A percentile compares a stretch with the other conserved stretches of the same genome.
These are phyloP conservation scores for Ganoderma multipileum DNA, from an alignment of 1,284 basidiomycete species.

Conservation along the genomic window DNA sequence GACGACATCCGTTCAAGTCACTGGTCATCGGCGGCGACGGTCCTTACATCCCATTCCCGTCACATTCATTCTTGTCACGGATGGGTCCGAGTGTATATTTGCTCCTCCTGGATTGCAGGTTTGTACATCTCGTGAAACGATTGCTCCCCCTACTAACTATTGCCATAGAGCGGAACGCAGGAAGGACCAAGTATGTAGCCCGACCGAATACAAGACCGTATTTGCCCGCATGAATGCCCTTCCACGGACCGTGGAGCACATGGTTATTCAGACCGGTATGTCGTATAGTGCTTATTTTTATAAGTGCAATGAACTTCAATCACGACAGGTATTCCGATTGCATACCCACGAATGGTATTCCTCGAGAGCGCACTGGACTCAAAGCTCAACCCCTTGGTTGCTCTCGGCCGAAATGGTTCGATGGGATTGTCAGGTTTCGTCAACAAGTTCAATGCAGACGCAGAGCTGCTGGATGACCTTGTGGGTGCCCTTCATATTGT, in stretches of 20 bases:
- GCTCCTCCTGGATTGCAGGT: conserved; percentile 88
- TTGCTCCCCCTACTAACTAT: conserved; percentile 8
- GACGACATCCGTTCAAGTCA: conserved; percentile 72
- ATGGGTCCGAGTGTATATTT: conserved; percentile 77
- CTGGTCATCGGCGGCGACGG: conserved; percentile 80
- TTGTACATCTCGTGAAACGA: conserved; percentile 30
- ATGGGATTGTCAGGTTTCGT: conserved; percentile 81
- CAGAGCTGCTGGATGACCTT: conserved; percentile 92
- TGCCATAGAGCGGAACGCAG: conserved; percentile 80
- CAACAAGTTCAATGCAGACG: conserved; percentile 92
- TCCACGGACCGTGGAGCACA: conserved; percentile 76
- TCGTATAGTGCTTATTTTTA: conserved; percentile 20
- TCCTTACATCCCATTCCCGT: conserved; percentile 79
- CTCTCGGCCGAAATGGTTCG: conserved; percentile 68
- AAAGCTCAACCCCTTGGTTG: conserved; percentile 84
- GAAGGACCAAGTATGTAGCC: conserved; percentile 81
- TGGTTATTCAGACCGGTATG: conserved; percentile 81
- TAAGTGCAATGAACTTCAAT: too few relatives aligned
- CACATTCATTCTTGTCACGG: conserved; percentile 82
- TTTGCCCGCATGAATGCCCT: conserved; percentile 68
- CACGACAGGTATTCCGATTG: conserved; percentile 71
- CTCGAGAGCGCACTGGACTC: conserved; percentile 79
- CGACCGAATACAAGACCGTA: conserved; percentile 72
- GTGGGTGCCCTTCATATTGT: conserved; percentile 45
- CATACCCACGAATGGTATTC: conserved; percentile 94